Evolutionary conservation across 306 rosid species (phyloP).

Genomic region (Hippophae rhamnoides): DNA sequence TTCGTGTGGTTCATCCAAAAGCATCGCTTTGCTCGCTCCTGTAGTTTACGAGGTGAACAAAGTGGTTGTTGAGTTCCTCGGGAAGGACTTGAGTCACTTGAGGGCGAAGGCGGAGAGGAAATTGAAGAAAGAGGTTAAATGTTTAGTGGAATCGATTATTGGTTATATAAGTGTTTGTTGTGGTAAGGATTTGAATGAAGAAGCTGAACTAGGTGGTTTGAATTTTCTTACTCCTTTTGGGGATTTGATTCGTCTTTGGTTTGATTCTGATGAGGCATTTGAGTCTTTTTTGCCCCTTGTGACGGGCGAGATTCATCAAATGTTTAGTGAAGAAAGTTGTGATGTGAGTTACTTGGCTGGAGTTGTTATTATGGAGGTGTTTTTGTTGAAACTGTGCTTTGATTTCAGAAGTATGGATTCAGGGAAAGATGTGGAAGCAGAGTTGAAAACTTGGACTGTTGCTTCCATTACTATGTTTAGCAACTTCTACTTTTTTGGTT

Average conservation of each 20-base stretch:
- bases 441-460: constrained; percentile 52
- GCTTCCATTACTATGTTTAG: constrained; percentile 55
- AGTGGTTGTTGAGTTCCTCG: constrained; percentile 29
- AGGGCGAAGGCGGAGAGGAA: constrained; percentile 46
- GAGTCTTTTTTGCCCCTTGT: constrained; percentile 51
- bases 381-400: constrained; percentile 46
- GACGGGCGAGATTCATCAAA: constrained; percentile 32
- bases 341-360: constrained; percentile 50
- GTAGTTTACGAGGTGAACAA: constrained; percentile 36
- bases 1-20: constrained; percentile 35
- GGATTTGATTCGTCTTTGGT: constrained; percentile 48
- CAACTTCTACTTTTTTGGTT: constrained; percentile 52
- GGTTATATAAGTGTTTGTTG: constrained; percentile 46
- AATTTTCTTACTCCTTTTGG: constrained; percentile 26
- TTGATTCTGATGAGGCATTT: constrained; percentile 28
- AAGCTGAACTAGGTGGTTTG: constrained; percentile 14
- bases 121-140: constrained; percentile 45
- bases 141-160: constrained; percentile 43
- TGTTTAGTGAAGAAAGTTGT: constrained; percentile 32
- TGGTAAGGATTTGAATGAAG: constrained; percentile 24
- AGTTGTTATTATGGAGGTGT: constrained; percentile 45
- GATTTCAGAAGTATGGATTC: constrained; percentile 20
- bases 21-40: constrained; percentile 54
- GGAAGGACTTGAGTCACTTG: constrained; percentile 36
- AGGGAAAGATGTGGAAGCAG: constrained; percentile 37